Evolutionary conservation across 768 basidiomycete species (phyloP).

Genomic region (Piloderma croceum): DNA sequence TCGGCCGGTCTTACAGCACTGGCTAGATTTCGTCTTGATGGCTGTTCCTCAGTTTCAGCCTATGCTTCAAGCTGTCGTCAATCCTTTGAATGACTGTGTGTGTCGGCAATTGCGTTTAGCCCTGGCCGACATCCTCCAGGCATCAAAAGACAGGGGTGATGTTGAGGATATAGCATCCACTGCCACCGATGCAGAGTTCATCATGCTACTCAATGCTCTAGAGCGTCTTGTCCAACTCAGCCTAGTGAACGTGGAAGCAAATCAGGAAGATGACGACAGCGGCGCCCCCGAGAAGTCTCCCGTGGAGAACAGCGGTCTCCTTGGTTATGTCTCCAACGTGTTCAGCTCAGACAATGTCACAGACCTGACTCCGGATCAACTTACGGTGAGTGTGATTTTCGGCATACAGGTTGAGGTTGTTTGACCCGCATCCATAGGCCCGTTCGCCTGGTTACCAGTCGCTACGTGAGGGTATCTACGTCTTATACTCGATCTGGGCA

Average conservation of each 20-base stretch:
- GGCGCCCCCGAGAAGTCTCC: conserved; percentile 44
- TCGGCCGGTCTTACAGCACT: conserved; percentile 82
- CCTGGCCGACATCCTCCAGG: conserved; percentile 49
- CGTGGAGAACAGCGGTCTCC: conserved; percentile 57
- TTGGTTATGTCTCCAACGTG: conserved; percentile 89
- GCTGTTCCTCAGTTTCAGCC: conserved; percentile 83
- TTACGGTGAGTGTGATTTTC: conserved; percentile 43
- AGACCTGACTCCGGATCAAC: conserved; percentile 46
- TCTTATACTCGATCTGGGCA: conserved; percentile 73
- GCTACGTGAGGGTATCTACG: conserved; percentile 76
- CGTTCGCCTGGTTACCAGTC: conserved; percentile 73
- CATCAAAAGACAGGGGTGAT: conserved; percentile 32
- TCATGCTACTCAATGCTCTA: conserved; percentile 77
- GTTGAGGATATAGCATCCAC: conserved; percentile 39
- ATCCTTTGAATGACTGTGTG: conserved; percentile 74
- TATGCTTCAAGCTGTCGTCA: conserved; percentile 56
- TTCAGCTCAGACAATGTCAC: conserved; percentile 65
- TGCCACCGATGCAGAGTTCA: conserved; percentile 74
- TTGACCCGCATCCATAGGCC: background rate
- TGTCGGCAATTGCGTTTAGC: conserved; percentile 60
- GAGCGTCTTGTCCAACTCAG: conserved; percentile 79
- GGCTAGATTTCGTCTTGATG: conserved; percentile 95
- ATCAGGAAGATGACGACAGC: conserved; percentile 52
- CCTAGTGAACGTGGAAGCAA: conserved; percentile 51
- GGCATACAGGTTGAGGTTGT: conserved; percentile 35